phyloP scores from a whole-genome alignment of 2,329 filamentous ascomycete genomes.

The Cladorrhinum sp. region DNA sequence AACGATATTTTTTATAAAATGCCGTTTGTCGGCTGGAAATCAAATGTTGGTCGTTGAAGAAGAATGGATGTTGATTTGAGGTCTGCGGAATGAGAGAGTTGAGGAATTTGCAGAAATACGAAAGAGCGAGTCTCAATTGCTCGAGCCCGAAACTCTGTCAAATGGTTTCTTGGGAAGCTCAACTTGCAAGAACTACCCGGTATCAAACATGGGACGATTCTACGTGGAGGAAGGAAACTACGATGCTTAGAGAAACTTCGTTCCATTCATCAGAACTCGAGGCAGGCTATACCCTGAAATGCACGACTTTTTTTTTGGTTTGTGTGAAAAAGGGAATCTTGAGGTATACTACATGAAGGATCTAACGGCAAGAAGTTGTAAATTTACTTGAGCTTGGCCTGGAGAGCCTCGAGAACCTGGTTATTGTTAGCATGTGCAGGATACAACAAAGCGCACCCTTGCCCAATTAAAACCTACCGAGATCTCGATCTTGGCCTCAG shows the following conservation, averaged over 20 bases:
- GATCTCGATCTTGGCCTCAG: constrained; percentile 98
- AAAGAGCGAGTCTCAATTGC: neutral
- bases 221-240: constrained; percentile 9
- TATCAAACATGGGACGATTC: neutral
- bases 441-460: neutral
- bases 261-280: constrained; percentile 11
- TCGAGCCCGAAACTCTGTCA: neutral
- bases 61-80: neutral
- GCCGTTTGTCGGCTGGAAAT: neutral
- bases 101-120: neutral
- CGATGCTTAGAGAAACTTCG: neutral
- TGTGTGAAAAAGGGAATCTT: constrained; percentile 23
- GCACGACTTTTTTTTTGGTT: neutral
- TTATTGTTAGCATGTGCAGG: constrained; percentile 36
- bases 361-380: constrained; percentile 40
- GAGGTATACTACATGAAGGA: constrained; percentile 32
- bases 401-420: constrained; percentile 79
- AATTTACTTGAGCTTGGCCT: constrained; percentile 75
- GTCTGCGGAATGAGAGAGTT: neutral
- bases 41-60: neutral
- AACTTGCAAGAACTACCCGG: neutral
- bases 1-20: neutral
- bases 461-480: constrained; percentile 61
- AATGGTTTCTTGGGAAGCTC: neutral
- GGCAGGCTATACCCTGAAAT: constrained; percentile 14